phyloP scores from a whole-genome alignment of 1,139 yeast species.

The Geotrichum cucujoidarum region DNA sequence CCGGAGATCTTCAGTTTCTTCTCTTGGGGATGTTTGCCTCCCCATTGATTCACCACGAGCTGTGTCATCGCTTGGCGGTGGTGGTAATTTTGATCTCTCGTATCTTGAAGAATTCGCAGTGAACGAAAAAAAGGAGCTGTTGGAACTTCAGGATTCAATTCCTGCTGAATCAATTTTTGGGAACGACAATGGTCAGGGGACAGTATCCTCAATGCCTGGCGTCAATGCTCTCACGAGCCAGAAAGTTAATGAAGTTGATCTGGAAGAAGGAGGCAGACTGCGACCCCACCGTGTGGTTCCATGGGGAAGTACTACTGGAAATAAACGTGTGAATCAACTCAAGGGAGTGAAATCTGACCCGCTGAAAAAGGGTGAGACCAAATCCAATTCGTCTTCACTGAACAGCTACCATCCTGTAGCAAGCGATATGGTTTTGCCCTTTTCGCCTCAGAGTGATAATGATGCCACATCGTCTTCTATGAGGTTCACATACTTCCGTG shows the following conservation, averaged over 20 bases:
- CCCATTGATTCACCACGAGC: constrained; percentile 46
- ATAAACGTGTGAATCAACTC: background rate
- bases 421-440: too few species aligned
- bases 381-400: background rate
- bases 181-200: constrained; percentile 12
- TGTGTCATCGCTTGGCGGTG: constrained; percentile 33
- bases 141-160: constrained; percentile 42
- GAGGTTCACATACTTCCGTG: constrained; percentile 86
- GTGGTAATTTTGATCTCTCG: constrained; percentile 65
- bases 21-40: constrained; percentile 83
- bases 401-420: background rate
- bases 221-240: constrained; percentile 20
- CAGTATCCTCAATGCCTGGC: constrained; percentile 30
- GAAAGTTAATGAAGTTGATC: constrained; percentile 25
- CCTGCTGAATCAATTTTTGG: constrained; percentile 28
- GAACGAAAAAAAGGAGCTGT: constrained; percentile 53
- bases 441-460: background rate
- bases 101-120: constrained; percentile 70
- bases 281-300: constrained; percentile 17
- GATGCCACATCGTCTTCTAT: background rate
- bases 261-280: constrained; percentile 9
- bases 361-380: background rate
- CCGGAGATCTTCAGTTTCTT: constrained; percentile 66
- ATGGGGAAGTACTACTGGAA: constrained; percentile 2
- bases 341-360: background rate